Base-by-base conservation (phyloP, 2,329 filamentous ascomycete species). In the Fonsecaea multimorphosa region DNA sequence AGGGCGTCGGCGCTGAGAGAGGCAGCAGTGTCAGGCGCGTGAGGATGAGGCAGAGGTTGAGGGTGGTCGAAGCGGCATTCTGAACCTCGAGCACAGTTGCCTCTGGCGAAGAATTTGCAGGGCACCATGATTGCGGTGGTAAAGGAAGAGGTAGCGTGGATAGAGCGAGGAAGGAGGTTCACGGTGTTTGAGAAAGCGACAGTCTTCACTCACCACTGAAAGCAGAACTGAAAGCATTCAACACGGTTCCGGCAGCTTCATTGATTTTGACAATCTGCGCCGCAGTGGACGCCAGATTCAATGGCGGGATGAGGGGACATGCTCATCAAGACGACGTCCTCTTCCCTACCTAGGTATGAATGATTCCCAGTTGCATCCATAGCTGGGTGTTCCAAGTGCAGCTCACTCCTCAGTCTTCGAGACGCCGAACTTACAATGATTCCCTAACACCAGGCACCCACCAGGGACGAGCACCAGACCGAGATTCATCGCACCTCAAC, bases 31-130 rank as follows among this genome's bases (percentile, higher is more conserved):
- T 32, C 32, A 34, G 56, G 16, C 38, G 24, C 24, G 24, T 14
- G 16, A 40, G 2, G 22, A 19, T 3, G 36, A 32, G 16, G 24
- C 2, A 31, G 40, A 38, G 57, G 9, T 19, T 31, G 29, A 5
- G 31, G 6, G 19, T 65, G 63, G 32, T 40, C 29, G 53, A 57
- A 61, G 24, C 44, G 56, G 52, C 58, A 65, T n/a, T 51, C 22
- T 24, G 38, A 8, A 24, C 58, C 63, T 16, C 58, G 58, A 27
- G 32, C 40, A 34, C 63, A 65, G 11, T n/a, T 46, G 58, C 63
- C 63, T 9, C 40, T 38, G 32, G 19, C 29, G n/a, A 57, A 53
- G 58, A 56, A 65, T 31, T 53, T 65, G 52, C 63, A 65, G 8
- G 31, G 19, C 22, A 14, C 16, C 58, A 65, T 65, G 29, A 22